These are phyloP conservation scores for Nigrospora oryzae DNA, from an alignment of 2,329 filamentous ascomycete species.

Conservation along the genomic window DNA sequence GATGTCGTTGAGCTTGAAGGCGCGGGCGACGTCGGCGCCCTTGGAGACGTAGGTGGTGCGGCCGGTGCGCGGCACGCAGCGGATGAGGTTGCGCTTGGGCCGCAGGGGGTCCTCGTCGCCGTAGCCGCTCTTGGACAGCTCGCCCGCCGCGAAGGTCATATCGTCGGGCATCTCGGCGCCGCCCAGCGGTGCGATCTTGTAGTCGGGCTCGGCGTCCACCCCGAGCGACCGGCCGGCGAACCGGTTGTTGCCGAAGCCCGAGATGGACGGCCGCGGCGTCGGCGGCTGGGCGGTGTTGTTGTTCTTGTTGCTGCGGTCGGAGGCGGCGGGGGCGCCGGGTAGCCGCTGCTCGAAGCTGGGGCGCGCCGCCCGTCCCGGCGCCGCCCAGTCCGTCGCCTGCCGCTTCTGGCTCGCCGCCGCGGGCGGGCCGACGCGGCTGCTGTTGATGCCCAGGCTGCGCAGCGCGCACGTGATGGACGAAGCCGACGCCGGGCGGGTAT, in stretches of 20 bases:
- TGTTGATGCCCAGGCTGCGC: neutral
- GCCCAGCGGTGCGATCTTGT: too few relatives aligned
- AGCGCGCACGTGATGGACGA: neutral
- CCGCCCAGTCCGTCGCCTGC: too few relatives aligned
- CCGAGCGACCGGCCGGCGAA: too few relatives aligned
- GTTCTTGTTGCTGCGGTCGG: too few relatives aligned
- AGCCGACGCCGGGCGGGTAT: neutral
- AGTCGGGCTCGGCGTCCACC: too few relatives aligned
- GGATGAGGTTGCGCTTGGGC: slow-evolving; percentile 18
- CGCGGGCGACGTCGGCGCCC: slow-evolving; percentile 34
- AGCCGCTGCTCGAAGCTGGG: too few relatives aligned
- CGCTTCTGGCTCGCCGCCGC: too few relatives aligned
- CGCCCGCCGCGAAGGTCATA: slow-evolving; percentile 1
- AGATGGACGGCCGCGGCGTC: too few relatives aligned
- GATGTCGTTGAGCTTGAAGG: slow-evolving; percentile 31
- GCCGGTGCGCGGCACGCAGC: slow-evolving; percentile 32
- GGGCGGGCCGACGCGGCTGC: neutral
- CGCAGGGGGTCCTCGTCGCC: slow-evolving; percentile 3
- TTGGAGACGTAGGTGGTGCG: slow-evolving; percentile 32
- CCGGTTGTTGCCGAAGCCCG: too few relatives aligned
- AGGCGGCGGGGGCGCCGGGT: too few relatives aligned
- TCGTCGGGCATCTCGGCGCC: slow-evolving; percentile 2
- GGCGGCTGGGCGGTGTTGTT: too few relatives aligned
- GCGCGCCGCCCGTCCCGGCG: too few relatives aligned
- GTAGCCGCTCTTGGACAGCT: slow-evolving; percentile 11